These are phyloP conservation scores for Phaeomoniella chlamydospora DNA, from an alignment of 2,329 filamentous ascomycete genomes.

Conservation along the genomic window DNA sequence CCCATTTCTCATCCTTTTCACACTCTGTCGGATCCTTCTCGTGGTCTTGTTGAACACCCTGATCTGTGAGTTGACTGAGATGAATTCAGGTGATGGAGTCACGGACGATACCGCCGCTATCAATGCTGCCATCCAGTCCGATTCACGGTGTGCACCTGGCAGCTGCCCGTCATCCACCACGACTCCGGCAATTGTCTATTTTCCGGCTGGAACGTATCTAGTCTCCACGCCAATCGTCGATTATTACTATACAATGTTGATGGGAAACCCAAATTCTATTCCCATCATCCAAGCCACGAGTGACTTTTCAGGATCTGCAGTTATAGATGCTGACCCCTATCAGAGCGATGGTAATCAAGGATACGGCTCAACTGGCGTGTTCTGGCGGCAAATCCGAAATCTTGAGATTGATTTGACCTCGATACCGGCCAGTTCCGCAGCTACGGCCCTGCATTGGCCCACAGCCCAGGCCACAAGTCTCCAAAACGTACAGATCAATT, in stretches of 20 bases:
- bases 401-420: constrained; percentile 43
- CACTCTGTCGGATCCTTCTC: too few relatives aligned
- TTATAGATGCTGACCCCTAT: constrained; percentile 44
- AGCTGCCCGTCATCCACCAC: constrained; percentile 28
- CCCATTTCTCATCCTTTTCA: too few relatives aligned
- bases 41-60: too few relatives aligned
- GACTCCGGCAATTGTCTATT: constrained; percentile 42
- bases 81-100: constrained; percentile 29
- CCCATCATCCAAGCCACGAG: constrained; percentile 39
- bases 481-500: constrained; percentile 47
- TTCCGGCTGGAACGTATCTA: constrained; percentile 42
- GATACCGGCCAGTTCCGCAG: constrained; percentile 15
- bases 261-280: constrained; percentile 43
- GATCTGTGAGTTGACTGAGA: too few relatives aligned
- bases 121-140: constrained; percentile 28
- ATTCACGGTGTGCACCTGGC: constrained; percentile 27
- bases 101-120: constrained; percentile 45
- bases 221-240: constrained; percentile 43
- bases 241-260: constrained; percentile 49
- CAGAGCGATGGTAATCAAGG: constrained; percentile 22
- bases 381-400: constrained; percentile 52
- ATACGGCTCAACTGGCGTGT: constrained; percentile 41
- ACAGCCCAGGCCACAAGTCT: constrained; percentile 42
- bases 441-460: constrained; percentile 35
- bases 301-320: constrained; percentile 38